A percentile compares a stretch with the other conserved stretches of the same genome.
These are phyloP conservation scores for Globisporangium ultimum DNA, from an alignment of 352 stramenopile species.

Conservation along the genomic window DNA sequence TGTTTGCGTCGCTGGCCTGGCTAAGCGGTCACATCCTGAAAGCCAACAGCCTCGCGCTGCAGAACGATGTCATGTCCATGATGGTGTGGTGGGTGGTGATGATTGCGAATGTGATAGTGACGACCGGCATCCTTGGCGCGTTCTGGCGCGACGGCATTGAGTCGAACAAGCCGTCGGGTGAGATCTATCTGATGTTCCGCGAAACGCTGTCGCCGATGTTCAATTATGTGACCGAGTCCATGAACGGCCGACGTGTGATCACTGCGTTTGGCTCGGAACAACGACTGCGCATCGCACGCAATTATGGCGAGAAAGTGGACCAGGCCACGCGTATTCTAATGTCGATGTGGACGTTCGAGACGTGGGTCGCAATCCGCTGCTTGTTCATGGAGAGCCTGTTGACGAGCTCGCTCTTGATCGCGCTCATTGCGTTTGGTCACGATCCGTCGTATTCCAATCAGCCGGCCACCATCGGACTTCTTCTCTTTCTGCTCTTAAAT, in stretches of 20 bases:
- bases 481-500: constrained; percentile 44
- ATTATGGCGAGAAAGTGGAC: constrained; percentile 33
- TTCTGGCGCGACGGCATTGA: constrained; percentile 28
- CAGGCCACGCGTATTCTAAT: constrained; percentile 28
- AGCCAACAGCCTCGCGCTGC: neutral
- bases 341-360: constrained; percentile 33
- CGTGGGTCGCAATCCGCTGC: constrained; percentile 27
- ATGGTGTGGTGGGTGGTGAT: constrained; percentile 23
- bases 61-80: neutral
- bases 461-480: constrained; percentile 26
- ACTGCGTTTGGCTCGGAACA: constrained; percentile 31
- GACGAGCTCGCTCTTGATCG: constrained; percentile 31
- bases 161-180: constrained; percentile 26
- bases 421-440: constrained; percentile 29
- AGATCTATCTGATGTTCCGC: constrained; percentile 33
- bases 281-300: constrained; percentile 21
- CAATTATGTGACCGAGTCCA: constrained; percentile 40
- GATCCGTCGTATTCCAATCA: constrained; percentile 10
- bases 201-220: constrained; percentile 32
- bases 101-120: constrained; percentile 21
- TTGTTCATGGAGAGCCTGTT: constrained; percentile 31
- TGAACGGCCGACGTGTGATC: constrained; percentile 32
- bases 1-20: constrained; percentile 35
- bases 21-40: constrained; percentile 35
- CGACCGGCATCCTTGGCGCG: constrained; percentile 15